Conservation (phyloP, 2,329 filamentous ascomycete genomes). For the Coleophoma cylindrospora region DNA sequence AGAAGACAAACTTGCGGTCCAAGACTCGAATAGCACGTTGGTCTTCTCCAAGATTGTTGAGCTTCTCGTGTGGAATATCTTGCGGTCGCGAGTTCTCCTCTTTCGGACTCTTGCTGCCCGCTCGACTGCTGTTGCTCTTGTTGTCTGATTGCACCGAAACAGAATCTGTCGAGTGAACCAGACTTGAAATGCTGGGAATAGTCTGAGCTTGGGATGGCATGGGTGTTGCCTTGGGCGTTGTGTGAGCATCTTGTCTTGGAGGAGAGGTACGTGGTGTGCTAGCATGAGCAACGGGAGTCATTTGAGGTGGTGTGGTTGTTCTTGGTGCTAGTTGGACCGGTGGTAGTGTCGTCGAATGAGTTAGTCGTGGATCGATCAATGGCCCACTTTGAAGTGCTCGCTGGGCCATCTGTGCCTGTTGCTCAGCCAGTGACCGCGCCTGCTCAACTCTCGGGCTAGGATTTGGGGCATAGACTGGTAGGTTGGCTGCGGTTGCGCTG, state of each 20-base stretch:
- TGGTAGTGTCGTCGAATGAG: conserved; percentile 9
- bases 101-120: conserved; percentile 21
- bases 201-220: conserved; percentile 19
- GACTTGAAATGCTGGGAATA: conserved; percentile 24
- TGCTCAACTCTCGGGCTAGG: conserved; percentile 34
- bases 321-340: conserved; percentile 12
- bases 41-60: conserved; percentile 52
- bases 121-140: conserved; percentile 22
- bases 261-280: conserved; percentile 15
- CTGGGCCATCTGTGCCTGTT: conserved; percentile 26
- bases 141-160: conserved; percentile 22
- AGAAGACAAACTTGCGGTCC: conserved; percentile 49
- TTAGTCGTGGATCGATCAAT: conserved; percentile 21
- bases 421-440: conserved; percentile 26
- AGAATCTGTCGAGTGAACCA: conserved; percentile 24
- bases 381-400: conserved; percentile 16
- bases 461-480: conserved; percentile 26
- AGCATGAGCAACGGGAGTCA: conserved; percentile 6
- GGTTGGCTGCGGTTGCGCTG: conserved; percentile 18
- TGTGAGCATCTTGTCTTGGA: conserved; percentile 7
- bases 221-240: conserved; percentile 12
- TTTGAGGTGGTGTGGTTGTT: conserved; percentile 17
- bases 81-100: conserved; percentile 32
- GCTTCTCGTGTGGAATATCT: conserved; percentile 51
- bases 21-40: conserved; percentile 60